Evolutionary conservation across 2,329 filamentous ascomycete genomes (phyloP), one percentile per base, ranked within the genome.

Genomic region (Tolypocladium cylindrosporum): DNA sequence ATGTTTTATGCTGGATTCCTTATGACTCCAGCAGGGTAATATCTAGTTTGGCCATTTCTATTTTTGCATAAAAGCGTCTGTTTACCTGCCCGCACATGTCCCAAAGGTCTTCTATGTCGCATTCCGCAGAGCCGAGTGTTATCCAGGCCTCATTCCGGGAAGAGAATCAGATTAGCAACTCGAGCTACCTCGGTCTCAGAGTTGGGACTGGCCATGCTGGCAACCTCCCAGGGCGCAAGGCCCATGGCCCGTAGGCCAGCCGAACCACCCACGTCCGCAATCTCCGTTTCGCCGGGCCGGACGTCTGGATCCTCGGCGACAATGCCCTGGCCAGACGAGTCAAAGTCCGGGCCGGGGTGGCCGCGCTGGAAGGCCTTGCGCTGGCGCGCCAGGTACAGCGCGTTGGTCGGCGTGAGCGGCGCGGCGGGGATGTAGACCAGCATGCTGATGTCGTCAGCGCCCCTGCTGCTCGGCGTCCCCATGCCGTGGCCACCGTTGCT

Each of bases 161-260:
- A 59, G 13, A 59, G 58, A 56, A 84, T 83, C 57, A 80, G 80
- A 64, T 83, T 83, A 27, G 80, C 79, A 42, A 83, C 69, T 42
- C 78, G 69, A 14, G 82, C 75, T 1, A 83, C 77, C 64, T 83
- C 79, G 2, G 75, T 74, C 68, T 82, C 79, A 2, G 77, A 77
- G 34, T 73, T 68, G 11, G 71, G 72, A 31, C 61, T 65, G 2
- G 67, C 62, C 14, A 65, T 21, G 39, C 39, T 66, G 55, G 72
- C 5, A 7, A 37, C 60, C 61, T 75, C 75, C 75, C 80, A 83
- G 3, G 78, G 79, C 42, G 75, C 75, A 1, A 85, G 70, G 0
- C 82, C 82, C 81, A 85, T 84, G n/a, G 81, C 80, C 61, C 77
- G 75, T 57, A 84, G 66, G 0, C 73, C 81, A 9, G 77, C 76